A percentile compares a stretch with the other conserved stretches of the same genome.
phyloP scores from a whole-genome alignment of 2,329 filamentous ascomycete genomes.

The Rutstroemia sp. region DNA sequence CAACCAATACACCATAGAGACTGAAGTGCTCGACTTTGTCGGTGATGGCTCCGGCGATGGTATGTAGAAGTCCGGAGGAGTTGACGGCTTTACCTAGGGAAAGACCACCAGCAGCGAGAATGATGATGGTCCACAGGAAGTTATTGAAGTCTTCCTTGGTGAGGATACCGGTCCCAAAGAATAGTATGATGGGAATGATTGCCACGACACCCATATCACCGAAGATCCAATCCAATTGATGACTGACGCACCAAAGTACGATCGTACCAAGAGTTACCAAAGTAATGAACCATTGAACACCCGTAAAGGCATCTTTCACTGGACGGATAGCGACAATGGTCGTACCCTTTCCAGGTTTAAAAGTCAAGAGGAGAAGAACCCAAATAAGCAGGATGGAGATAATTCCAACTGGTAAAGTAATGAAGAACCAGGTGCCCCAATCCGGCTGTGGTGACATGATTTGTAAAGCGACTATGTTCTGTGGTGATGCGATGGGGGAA shows the following conservation, averaged over 20 bases:
- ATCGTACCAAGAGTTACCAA: constrained; percentile 80
- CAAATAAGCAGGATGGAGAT: constrained; percentile 85
- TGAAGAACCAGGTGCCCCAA: constrained; percentile 97
- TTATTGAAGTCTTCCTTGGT: constrained; percentile 99
- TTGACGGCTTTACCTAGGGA: constrained; percentile 91
- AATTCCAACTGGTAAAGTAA: constrained; percentile 86
- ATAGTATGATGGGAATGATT: constrained; percentile 89
- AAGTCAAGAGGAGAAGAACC: constrained; percentile 75
- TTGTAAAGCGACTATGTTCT: constrained; percentile 92
- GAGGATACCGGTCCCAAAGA: constrained; percentile 92
- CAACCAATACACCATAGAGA: constrained; percentile 77
- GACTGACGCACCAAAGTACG: constrained; percentile 82
- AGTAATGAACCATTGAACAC: constrained; percentile 88
- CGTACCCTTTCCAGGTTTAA: constrained; percentile 76
- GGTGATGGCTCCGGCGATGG: constrained; percentile 74
- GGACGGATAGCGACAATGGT: constrained; percentile 87
- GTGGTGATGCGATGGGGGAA: constrained; percentile 92
- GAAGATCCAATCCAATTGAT: constrained; percentile 80
- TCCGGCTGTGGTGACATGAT: constrained; percentile 90
- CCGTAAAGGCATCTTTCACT: constrained; percentile 80
- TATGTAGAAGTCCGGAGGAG: constrained; percentile 84
- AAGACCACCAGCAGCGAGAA: constrained; percentile 87
- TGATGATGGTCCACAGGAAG: constrained; percentile 99
- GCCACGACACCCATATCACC: constrained; percentile 98
- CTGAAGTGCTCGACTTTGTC: constrained; percentile 66